Evolutionary conservation across 768 basidiomycete species (phyloP), one percentile per base, ranked within the genome.

Genomic region (Pleurotus tuber-regium): DNA sequence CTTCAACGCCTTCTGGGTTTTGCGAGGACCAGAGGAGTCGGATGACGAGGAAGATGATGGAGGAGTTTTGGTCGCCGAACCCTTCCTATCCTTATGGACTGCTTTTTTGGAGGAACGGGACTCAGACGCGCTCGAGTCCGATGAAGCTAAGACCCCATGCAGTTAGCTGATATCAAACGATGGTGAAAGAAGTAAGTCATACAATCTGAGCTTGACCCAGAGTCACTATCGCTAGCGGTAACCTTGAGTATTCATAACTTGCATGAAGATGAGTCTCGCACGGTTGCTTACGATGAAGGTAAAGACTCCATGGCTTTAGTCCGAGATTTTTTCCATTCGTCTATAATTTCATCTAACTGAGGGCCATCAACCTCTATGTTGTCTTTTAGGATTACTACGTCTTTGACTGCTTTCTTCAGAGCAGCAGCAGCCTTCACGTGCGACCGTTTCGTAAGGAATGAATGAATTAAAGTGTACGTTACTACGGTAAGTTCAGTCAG

Each of bases 381-480:
- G 51, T 86, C 84, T 55, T 83, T 80, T 21, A 90, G 69, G 10
- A 82, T 67, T 33, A 87, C 78, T 12, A 80, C 61, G 42, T 76
- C 72, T 65, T 81, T 84, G 18, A 79, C 88, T 21, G 87, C 87
- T 57, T 85, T 88, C 70, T 82, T 89, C 43, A 92, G 70, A 1
- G 86, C 84, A 52, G 78, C 72, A 7, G 91, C 91, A 6, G 82
- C 87, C 59, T 89, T 89, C 25, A 64, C 62, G 64, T 92, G 86
- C 0, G 79, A 75, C 41, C 77, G 81, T 61, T 82, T 78, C 52
- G 66, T 72, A 30, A 94, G 74, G 68, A 93, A 94, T 7, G 80
- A 71, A 61, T 91, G 78, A 52, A 94, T 83, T 43, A 91, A 69
- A 58, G 81, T 77, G 72, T 92, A 94, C 3, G 87, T 85, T 19